Base-by-base conservation (phyloP, 805 yeast species). In the Lachancea thermotolerans region DNA sequence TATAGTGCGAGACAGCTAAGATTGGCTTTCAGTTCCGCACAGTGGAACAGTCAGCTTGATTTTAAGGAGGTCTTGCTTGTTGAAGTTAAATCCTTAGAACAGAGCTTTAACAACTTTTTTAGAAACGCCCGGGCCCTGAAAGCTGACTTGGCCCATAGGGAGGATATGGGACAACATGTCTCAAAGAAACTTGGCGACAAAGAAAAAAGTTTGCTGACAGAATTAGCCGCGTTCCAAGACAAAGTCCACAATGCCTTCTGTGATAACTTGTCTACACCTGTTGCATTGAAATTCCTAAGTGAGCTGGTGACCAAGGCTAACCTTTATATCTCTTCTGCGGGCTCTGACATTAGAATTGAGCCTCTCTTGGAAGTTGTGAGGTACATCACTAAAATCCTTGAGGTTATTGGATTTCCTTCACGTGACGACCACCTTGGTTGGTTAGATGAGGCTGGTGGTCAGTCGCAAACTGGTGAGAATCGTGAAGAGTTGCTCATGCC, bases 1-100 rank as follows among this genome's bases (percentile, higher is more conserved):
- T 87, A 79, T 58, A 65, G 85, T 2, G 66, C 93, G 0, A 79
- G 97, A 55, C 97, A 93, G 65, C 73, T 93, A 57, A 78, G 99
- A 53, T 73, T 93, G 54, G 90, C 90, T 9, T 93, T 93, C 71
- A 95, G 95, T 0, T 73, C 87, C 53, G 87, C 85, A 46, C 88
- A 82, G 56, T 93, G 99, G 99, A 91, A 89, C 59, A 81, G 78
- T 58, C 93, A 88, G 51, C 70, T 93, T 40, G 99, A 93, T 64
- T 93, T 93, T 71, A 91, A 91, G 66, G 91, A 85, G 58, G 71
- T 83, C 39, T 70, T 93, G 46, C 66, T 88, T 45, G 68, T 72
- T 45, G 96, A 91, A 62, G 95, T 87, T 25, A 81, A 75, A 65
- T 71, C 90, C 2, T 69, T 78, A 37, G 98, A 93, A 67, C 70